Evolutionary conservation across 2,329 filamentous ascomycete genomes (phyloP).

Genomic region (Calonectria multiphialidica): DNA sequence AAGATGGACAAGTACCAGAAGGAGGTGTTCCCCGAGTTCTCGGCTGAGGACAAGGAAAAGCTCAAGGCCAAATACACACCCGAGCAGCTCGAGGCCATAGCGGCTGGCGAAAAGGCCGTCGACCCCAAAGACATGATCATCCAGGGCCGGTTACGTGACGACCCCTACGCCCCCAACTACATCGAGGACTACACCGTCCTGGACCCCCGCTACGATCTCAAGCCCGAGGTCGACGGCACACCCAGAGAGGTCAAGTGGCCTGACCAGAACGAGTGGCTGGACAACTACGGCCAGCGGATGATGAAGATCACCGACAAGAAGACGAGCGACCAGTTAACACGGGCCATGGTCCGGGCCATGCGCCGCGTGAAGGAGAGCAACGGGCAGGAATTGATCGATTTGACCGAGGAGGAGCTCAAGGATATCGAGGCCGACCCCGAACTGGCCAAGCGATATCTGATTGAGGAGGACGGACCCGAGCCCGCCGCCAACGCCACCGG

Average conservation of each 20-base stretch:
- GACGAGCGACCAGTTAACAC: conserved; percentile 56
- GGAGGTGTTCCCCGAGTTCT: conserved; percentile 73
- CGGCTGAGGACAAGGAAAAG: conserved; percentile 71
- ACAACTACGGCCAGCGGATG: conserved; percentile 67
- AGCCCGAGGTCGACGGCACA: conserved; percentile 61
- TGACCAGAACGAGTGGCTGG: conserved; percentile 67
- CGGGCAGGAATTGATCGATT: conserved; percentile 59
- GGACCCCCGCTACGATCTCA: conserved; percentile 83
- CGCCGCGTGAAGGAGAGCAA: conserved; percentile 56
- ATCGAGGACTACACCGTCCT: conserved; percentile 86
- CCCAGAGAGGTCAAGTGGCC: conserved; percentile 69
- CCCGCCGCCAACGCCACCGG: conserved; percentile 41
- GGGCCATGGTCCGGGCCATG: conserved; percentile 56
- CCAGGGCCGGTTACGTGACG: conserved; percentile 78
- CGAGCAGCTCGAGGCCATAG: conserved; percentile 84
- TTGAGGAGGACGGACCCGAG: conserved; percentile 45
- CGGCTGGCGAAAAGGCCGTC: conserved; percentile 84
- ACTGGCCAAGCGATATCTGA: conserved; percentile 52
- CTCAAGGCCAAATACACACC: conserved; percentile 80
- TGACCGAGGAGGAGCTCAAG: conserved; percentile 62
- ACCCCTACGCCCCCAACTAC: conserved; percentile 80
- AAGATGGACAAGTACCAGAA: conserved; percentile 59
- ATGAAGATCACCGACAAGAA: conserved; percentile 56
- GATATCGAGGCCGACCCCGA: conserved; percentile 55
- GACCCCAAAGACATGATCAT: conserved; percentile 79